A percentile compares a stretch with the other conserved stretches of the same genome.
phyloP scores from a whole-genome alignment of 169 alveolate genomes.

The Plasmodium cynomolgi region DNA sequence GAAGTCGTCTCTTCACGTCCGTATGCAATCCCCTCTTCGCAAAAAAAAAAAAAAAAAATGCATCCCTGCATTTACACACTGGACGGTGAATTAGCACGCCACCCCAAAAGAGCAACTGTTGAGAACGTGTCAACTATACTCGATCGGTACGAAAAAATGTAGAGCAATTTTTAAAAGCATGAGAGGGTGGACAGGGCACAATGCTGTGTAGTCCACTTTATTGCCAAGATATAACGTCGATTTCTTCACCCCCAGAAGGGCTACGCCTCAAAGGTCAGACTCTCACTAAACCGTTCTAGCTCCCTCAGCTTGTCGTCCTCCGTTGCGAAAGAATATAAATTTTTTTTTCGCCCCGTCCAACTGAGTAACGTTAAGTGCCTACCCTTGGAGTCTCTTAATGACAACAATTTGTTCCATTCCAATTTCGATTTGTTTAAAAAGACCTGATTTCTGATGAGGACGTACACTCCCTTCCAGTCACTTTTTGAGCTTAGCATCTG shows the following conservation, averaged over 20 bases:
- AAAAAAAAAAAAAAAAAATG: background rate
- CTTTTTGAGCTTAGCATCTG: constrained; percentile 59
- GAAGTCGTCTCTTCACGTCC: background rate
- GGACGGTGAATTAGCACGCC: background rate
- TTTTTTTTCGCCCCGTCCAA: constrained; percentile 69
- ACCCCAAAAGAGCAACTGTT: background rate
- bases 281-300: constrained; percentile 46
- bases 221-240: background rate
- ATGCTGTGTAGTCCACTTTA: background rate
- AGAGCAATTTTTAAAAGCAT: background rate
- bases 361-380: constrained; percentile 45
- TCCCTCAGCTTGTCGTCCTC: constrained; percentile 60
- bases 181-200: background rate
- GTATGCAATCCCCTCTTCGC: background rate
- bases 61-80: background rate
- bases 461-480: constrained; percentile 71
- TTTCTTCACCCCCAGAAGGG: background rate
- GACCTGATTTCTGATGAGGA: constrained; percentile 26
- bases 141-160: background rate
- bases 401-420: constrained; percentile 55
- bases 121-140: background rate
- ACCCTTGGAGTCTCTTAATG: constrained; percentile 56
- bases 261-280: constrained; percentile 28
- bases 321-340: constrained; percentile 35
- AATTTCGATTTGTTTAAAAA: constrained; percentile 51